Percentiles rank a stretch among this genome's conserved stretches.
These are phyloP conservation scores for Coemansia sp. DNA, from an alignment of 192 early-diverging fungal species.

Conservation along the genomic window DNA sequence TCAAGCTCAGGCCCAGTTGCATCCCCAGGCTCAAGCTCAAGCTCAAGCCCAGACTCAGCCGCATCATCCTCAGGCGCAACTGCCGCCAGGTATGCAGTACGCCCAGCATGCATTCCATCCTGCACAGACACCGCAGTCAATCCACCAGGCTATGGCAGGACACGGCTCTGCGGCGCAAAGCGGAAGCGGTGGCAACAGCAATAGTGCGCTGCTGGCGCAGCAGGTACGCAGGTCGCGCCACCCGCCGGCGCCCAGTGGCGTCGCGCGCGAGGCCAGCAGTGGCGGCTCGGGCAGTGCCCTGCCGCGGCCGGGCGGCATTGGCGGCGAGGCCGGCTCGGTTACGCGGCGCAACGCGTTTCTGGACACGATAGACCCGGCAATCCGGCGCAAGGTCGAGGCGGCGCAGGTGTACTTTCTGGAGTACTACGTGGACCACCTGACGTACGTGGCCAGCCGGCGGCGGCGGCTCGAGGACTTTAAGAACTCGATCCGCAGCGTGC, in stretches of 20 bases:
- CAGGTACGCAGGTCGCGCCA: constrained; percentile 13
- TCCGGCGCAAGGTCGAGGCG: constrained; percentile 49
- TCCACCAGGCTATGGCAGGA: constrained; percentile 33
- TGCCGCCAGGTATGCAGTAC: constrained; percentile 1
- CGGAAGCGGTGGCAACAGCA: constrained; percentile 10
- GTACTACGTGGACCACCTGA: constrained; percentile 75
- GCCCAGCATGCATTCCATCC: constrained; percentile 10
- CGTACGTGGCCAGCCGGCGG: constrained; percentile 65
- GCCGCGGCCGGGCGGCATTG: not conserved
- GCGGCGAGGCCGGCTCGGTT: constrained; percentile 30
- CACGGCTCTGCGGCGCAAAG: constrained; percentile 15
- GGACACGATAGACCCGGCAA: constrained; percentile 44
- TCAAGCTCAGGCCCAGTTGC: constrained; percentile 22
- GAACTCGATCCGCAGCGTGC: constrained; percentile 34
- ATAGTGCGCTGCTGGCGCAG: constrained; percentile 32
- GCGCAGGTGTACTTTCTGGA: constrained; percentile 67
- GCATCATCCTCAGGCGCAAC: constrained; percentile 6
- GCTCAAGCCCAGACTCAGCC: constrained; percentile 7
- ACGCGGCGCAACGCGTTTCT: constrained; percentile 48
- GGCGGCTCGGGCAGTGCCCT: not conserved
- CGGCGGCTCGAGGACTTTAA: constrained; percentile 61
- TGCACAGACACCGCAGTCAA: constrained; percentile 20
- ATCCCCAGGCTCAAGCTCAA: constrained; percentile 20
- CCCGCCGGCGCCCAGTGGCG: not conserved
- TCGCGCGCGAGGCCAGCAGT: not conserved